Evolutionary conservation across 306 rosid genomes (phyloP), one percentile per base, ranked within the genome.

Genomic region (Vigna nakashimae): DNA sequence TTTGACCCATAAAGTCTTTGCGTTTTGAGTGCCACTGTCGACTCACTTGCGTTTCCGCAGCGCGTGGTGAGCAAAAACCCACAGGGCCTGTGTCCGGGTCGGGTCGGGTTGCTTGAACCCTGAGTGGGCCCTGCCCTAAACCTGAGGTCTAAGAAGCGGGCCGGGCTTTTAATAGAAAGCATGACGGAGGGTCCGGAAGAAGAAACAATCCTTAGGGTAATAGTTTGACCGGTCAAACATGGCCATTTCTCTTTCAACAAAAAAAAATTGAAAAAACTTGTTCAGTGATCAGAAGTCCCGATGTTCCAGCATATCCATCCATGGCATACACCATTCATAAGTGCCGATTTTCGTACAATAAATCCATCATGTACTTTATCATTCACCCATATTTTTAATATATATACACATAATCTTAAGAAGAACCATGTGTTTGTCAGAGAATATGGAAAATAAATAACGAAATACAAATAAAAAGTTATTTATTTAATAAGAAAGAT

Each of bases 1-100:
- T 79, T 79, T 71, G 83, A 89, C 87, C 71, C 40, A 75, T 72
- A 83, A 52, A 66, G 69, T 62, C 75, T 74, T 51, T 71, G 76
- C 65, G 57, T 75, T 52, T 7, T 30, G 30, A 65, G 59, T 56
- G 55, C 2, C n/a, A 14, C 24, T 26, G 88, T 32, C 17, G 3
- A 5, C 0, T 2, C 71, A 80, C 80, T 77, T 82, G 79, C 52
- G 8, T 2, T 1, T n/a, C 9, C 28, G 0, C 0, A 18, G 81
- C 46, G 64, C 87, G 86, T 85, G 78, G 2, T 26, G 0, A 74
- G n/a, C 8, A 17, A 10, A 11, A 10, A 1, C 7, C 28, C 28
- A 3, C 1, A 7, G 15, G 50, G 5, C 50, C 1, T 13, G 2
- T 4, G 3, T 45, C 50, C n/a, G 10, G 5, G 18, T n/a, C 6